Evolutionary conservation across 768 basidiomycete genomes (phyloP).

Genomic region (Phaeotremella fagi): DNA sequence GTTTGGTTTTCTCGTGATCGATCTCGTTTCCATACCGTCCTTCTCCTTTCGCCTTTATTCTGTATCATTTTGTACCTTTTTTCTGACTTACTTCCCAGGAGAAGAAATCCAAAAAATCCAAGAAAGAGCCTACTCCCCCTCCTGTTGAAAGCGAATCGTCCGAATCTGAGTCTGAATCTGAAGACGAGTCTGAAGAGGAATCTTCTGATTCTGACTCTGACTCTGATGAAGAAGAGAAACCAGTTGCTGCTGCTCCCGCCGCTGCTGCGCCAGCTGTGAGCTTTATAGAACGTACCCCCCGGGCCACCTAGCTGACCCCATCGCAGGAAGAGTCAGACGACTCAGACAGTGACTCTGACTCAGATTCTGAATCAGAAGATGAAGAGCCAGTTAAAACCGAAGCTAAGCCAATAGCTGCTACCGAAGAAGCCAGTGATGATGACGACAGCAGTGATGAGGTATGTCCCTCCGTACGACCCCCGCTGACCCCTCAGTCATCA

Average conservation of each 20-base stretch:
- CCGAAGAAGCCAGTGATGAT: slow-evolving; percentile 28
- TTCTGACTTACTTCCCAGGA: slow-evolving; percentile 6
- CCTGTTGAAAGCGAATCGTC: slow-evolving; percentile 18
- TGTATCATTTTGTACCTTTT: background rate
- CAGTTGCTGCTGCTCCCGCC: slow-evolving; percentile 27
- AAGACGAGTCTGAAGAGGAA: slow-evolving; percentile 19
- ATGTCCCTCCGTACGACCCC: background rate
- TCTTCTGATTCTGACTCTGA: too few relatives aligned
- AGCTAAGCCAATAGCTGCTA: slow-evolving; percentile 19
- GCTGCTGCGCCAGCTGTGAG: slow-evolving; percentile 15
- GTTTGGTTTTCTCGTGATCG: background rate
- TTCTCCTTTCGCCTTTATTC: background rate
- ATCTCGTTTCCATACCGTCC: background rate
- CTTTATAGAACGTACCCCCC: too few relatives aligned
- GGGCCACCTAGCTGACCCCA: too few relatives aligned
- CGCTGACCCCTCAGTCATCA: slow-evolving; percentile 24
- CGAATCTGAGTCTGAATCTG: slow-evolving; percentile 27
- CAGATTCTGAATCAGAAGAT: slow-evolving; percentile 28
- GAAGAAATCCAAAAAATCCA: slow-evolving; percentile 36
- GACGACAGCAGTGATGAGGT: slow-evolving; percentile 5
- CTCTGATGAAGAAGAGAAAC: slow-evolving; percentile 27
- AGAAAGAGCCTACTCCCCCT: slow-evolving; percentile 35
- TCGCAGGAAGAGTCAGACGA: slow-evolving; percentile 28
- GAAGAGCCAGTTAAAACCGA: slow-evolving; percentile 22
- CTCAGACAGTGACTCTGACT: slow-evolving; percentile 40